Evolutionary conservation across 2,329 filamentous ascomycete species (phyloP).

Genomic region (Aspergillus felis): DNA sequence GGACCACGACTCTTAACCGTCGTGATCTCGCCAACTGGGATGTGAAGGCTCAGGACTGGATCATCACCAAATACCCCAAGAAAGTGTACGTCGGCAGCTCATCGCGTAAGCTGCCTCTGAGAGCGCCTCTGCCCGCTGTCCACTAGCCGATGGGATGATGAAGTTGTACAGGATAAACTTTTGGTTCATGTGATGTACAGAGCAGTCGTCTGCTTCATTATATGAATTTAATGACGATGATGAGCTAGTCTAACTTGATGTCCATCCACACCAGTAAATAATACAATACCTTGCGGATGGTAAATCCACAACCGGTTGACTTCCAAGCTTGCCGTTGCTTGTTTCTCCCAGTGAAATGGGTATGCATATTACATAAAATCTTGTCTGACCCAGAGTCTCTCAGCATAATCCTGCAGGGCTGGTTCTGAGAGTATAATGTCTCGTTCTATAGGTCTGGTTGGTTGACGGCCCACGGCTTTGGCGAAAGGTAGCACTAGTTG

Average conservation of each 20-base stretch:
- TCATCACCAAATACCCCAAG: constrained; percentile 56
- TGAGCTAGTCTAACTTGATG: too few species aligned
- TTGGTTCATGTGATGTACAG: constrained; percentile 5
- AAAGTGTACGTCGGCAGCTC: constrained; percentile 58
- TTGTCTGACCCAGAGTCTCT: neutral
- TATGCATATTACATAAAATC: neutral
- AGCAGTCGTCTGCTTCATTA: constrained; percentile 3
- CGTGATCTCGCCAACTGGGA: constrained; percentile 91
- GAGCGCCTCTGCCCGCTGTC: constrained; percentile 31
- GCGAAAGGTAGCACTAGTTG: neutral
- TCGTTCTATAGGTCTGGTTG: constrained; percentile 25
- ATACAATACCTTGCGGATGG: neutral
- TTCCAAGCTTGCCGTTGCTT: neutral
- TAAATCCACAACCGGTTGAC: neutral
- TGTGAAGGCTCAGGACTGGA: constrained; percentile 74
- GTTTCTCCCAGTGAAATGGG: too few species aligned
- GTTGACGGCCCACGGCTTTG: constrained; percentile 15
- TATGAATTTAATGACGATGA: neutral
- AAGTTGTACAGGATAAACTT: neutral
- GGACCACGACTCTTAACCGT: constrained; percentile 66
- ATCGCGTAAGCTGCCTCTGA: constrained; percentile 54
- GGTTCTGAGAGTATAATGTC: constrained; percentile 21
- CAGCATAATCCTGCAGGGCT: neutral
- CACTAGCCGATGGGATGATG: constrained; percentile 12
- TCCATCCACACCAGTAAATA: too few species aligned